These are phyloP conservation scores for Pleurotus djamor DNA, from an alignment of 768 basidiomycete species.

Conservation along the genomic window DNA sequence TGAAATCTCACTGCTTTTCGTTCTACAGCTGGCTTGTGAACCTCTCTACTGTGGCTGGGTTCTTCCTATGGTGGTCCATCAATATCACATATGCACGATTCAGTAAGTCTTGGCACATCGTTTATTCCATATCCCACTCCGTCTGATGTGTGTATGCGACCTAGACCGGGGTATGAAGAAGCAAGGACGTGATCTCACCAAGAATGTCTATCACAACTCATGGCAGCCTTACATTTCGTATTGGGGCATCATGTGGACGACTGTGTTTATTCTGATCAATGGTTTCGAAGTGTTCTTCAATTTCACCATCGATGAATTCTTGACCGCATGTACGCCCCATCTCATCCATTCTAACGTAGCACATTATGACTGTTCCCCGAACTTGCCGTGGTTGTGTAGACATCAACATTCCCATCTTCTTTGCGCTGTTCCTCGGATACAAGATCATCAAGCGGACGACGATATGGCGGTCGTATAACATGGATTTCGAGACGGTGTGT, in stretches of 20 bases:
- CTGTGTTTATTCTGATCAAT: slow-evolving; percentile 39
- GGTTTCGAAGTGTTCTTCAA: slow-evolving; percentile 48
- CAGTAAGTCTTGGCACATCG: slow-evolving; percentile 36
- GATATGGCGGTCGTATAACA: slow-evolving; percentile 57
- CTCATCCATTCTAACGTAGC: not conserved
- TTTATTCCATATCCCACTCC: not conserved
- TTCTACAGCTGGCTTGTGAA: slow-evolving; percentile 23
- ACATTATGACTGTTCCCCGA: not conserved
- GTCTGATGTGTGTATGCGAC: not conserved
- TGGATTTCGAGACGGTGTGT: slow-evolving; percentile 70
- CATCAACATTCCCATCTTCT: slow-evolving; percentile 47
- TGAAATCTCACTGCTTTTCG: not conserved
- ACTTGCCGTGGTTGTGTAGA: slow-evolving; percentile 23
- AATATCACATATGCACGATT: slow-evolving; percentile 74
- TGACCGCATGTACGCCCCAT: slow-evolving; percentile 35
- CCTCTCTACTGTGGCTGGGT: slow-evolving; percentile 65
- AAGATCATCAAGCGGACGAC: slow-evolving; percentile 37
- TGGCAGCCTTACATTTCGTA: slow-evolving; percentile 50
- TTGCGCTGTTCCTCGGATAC: slow-evolving; percentile 40
- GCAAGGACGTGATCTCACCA: slow-evolving; percentile 52
- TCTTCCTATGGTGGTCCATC: slow-evolving; percentile 66
- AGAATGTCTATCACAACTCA: slow-evolving; percentile 50
- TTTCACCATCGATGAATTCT: slow-evolving; percentile 44
- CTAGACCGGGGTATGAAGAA: slow-evolving; percentile 48
- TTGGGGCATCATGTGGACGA: slow-evolving; percentile 56